Base-by-base conservation (phyloP, 2,329 filamentous ascomycete species). In the Microsporum audouinii region DNA sequence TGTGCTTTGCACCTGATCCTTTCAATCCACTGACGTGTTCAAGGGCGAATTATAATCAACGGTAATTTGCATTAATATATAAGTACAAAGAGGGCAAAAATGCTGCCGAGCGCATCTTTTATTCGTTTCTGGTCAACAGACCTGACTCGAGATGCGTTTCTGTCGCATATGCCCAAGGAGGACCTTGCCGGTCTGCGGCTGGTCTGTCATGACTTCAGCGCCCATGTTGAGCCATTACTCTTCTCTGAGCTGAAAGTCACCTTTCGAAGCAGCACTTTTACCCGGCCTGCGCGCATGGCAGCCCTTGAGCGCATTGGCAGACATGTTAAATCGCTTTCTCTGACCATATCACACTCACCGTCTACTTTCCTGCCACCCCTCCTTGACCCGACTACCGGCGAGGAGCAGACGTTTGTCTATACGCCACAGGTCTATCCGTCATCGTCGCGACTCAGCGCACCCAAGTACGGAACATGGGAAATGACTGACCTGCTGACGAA, bases 341-440 rank as follows among this genome's bases (percentile, higher is more conserved):
- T 96, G 76, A 81, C 80, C 70, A 82, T 95, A 66, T 82, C 88
- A 33, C 89, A 95, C 74, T 84, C 84, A 4, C 77, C 83, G n/a
- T 83, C 88, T 59, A 94, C 88, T 47, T 91, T 91, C 70, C 79
- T 95, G 6, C 88, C 90, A 14, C 90, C 90, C n/a, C 81, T 96
- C 53, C 80, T 95, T 43, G 87, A 95, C 70, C 88, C 88, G 2
- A 72, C 80, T 64, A 90, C 85, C 7, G 89, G 90, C 49, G 83
- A 84, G 64, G 89, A 95, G 77, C 84, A 89, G 69, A 83, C 79
- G 67, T 95, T 95, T 73, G 77, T 91, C 57, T 95, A 95, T 76
- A 87, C 84, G 61, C 90, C 91, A 14, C 87, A 90, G 69, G 84
- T 79, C 6, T 71, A 76, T 47, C 82, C 83, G 70, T 81, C 81